These are phyloP conservation scores for Hanseniaspora hatyaiensis DNA, from an alignment of 805 yeast species.

Conservation along the genomic window DNA sequence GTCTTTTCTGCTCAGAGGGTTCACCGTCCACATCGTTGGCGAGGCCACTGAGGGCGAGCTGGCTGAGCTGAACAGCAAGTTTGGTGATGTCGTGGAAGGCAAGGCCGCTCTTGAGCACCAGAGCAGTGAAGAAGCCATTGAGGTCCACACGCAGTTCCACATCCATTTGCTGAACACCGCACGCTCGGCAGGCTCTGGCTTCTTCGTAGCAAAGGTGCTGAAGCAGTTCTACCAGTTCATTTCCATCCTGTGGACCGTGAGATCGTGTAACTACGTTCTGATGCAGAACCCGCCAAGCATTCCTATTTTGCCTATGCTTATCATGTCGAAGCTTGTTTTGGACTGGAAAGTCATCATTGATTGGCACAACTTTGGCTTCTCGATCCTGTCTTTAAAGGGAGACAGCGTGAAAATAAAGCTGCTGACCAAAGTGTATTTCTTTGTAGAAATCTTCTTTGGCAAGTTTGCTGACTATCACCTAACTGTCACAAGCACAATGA, in stretches of 20 bases:
- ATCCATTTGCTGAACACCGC: too few species aligned
- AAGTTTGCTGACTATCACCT: conserved; percentile 57
- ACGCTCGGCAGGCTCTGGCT: too few species aligned
- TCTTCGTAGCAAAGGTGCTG: conserved; percentile 37
- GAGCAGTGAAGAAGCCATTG: not conserved
- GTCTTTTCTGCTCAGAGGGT: conserved; percentile 57
- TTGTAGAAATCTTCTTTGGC: conserved; percentile 56
- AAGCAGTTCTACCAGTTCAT: conserved; percentile 42
- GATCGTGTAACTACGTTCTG: conserved; percentile 57
- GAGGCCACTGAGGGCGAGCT: conserved; percentile 47
- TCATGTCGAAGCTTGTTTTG: conserved; percentile 34
- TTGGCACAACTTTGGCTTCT: conserved; percentile 91
- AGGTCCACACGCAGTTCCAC: too few species aligned
- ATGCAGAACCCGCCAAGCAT: conserved; percentile 89
- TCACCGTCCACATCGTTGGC: conserved; percentile 74
- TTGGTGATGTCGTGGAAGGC: too few species aligned
- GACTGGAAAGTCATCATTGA: conserved; percentile 59
- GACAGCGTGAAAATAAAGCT: conserved; percentile 41
- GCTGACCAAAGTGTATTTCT: conserved; percentile 45
- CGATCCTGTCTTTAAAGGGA: conserved; percentile 61
- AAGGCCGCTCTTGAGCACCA: not conserved
- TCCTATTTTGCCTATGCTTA: conserved; percentile 60
- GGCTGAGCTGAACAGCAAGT: conserved; percentile 19
- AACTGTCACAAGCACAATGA: conserved; percentile 73
- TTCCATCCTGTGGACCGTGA: conserved; percentile 38